Evolutionary conservation across 2,329 filamentous ascomycete species (phyloP).

Genomic region (Aphanoascus verrucosus): DNA sequence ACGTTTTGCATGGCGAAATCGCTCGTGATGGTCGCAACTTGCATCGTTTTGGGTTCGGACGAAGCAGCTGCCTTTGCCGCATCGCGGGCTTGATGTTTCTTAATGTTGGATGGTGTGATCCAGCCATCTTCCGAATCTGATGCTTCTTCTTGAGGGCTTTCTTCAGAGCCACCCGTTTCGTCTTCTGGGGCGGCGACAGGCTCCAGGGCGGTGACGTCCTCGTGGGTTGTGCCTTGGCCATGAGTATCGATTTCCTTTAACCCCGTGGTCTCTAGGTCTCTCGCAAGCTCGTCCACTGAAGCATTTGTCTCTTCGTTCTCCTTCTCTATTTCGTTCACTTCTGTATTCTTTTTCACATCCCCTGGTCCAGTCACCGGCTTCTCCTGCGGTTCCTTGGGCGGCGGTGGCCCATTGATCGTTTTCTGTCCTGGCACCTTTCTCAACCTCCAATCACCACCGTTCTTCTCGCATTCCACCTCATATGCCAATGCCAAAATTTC

Average conservation of each 20-base stretch:
- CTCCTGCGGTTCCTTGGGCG: slow-evolving; percentile 26
- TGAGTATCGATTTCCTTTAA: slow-evolving; percentile 19
- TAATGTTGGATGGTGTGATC: slow-evolving; percentile 91
- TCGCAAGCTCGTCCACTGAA: slow-evolving; percentile 23
- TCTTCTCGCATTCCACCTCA: slow-evolving; percentile 84
- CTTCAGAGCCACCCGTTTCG: slow-evolving; percentile 10
- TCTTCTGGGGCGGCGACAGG: background rate
- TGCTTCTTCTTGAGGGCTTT: slow-evolving; percentile 17
- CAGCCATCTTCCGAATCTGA: slow-evolving; percentile 57
- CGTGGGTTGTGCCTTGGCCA: slow-evolving; percentile 16
- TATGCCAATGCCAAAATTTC: slow-evolving; percentile 84
- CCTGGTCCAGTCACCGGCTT: slow-evolving; percentile 12
- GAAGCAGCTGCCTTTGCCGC: slow-evolving; percentile 40
- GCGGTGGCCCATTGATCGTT: slow-evolving; percentile 58
- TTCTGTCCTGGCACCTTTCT: slow-evolving; percentile 71
- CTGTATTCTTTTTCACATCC: slow-evolving; percentile 22
- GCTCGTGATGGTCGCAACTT: slow-evolving; percentile 83
- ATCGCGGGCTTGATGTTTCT: slow-evolving; percentile 67
- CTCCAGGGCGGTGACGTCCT: background rate
- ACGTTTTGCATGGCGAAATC: slow-evolving; percentile 99
- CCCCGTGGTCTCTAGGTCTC: slow-evolving; percentile 21
- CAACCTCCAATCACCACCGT: slow-evolving; percentile 79
- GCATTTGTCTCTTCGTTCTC: slow-evolving; percentile 6
- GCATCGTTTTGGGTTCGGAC: slow-evolving; percentile 54
- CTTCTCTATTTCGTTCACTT: slow-evolving; percentile 17